Conservation (phyloP, 495 filamentous ascomycete genomes). For the Glarea lozoyensis region DNA sequence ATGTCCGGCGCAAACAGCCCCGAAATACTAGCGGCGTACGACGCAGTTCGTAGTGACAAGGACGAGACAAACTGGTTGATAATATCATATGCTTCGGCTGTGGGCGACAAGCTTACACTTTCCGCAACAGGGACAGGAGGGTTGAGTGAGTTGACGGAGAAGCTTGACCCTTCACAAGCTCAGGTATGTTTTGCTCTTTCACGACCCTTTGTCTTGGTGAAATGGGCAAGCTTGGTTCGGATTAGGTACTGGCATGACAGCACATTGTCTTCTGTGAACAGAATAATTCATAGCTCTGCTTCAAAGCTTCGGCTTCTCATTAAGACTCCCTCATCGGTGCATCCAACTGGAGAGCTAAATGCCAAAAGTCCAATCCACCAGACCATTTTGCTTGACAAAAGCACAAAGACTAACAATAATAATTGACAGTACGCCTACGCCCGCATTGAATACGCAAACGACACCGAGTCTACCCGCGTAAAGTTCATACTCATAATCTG, state of each 20-base stretch:
- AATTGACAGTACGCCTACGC: constrained; percentile 52
- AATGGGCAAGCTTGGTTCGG: no score
- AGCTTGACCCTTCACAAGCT: constrained; percentile 36
- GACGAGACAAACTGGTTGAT: constrained; percentile 48
- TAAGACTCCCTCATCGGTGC: no score
- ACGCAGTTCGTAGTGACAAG: constrained; percentile 40
- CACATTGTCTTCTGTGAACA: no score
- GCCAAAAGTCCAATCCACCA: no score
- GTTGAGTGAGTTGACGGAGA: constrained; percentile 34
- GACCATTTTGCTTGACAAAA: no score
- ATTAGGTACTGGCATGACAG: no score
- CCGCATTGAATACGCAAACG: constrained; percentile 50
- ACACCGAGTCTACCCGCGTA: constrained; percentile 47
- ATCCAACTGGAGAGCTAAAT: no score
- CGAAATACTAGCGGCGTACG: constrained; percentile 22
- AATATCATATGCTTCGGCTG: constrained; percentile 39
- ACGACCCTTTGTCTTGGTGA: no score
- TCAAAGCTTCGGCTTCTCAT: no score
- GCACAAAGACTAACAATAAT: no score
- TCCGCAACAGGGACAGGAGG: constrained; percentile 40
- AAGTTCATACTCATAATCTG: constrained; percentile 50
- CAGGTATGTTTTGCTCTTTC: no score
- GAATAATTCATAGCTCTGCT: no score
- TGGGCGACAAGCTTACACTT: constrained; percentile 37
- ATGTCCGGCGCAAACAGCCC: constrained; percentile 20